Conservation (phyloP, 495 filamentous ascomycete genomes). For the Hypoxylon subgilvum region DNA sequence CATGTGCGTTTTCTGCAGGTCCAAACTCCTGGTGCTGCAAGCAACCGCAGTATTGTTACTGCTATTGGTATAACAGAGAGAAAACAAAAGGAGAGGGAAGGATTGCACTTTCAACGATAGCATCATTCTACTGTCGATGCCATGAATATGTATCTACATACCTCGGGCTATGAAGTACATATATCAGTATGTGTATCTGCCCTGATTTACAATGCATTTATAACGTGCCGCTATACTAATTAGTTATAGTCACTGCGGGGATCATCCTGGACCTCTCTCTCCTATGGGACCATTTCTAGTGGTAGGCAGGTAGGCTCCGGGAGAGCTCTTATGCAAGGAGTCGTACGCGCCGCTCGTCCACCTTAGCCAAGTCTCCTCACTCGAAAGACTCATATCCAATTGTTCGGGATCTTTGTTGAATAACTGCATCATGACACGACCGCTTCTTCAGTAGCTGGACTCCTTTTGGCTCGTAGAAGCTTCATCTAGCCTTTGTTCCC, state of each 20-base stretch:
- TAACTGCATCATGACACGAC: conserved; percentile 17
- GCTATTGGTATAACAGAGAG: conserved; percentile 5
- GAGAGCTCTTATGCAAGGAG: conserved; percentile 22
- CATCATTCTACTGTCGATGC: conserved; percentile 14
- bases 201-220: too few species aligned
- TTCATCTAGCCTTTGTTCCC: not conserved
- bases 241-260: conserved; percentile 20
- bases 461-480: not conserved
- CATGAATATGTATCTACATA: too few species aligned
- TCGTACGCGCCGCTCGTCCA: conserved; percentile 28
- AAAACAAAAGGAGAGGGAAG: not conserved
- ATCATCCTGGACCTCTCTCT: conserved; percentile 8
- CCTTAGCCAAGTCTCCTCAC: conserved; percentile 22
- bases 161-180: too few species aligned
- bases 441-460: not conserved
- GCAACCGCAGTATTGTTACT: conserved; percentile 19
- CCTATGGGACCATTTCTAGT: conserved; percentile 3
- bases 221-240: too few species aligned
- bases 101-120: conserved; percentile 8
- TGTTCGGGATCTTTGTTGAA: conserved; percentile 4
- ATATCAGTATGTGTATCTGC: too few species aligned
- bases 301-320: not conserved
- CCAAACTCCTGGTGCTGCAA: conserved; percentile 21
- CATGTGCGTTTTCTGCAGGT: conserved; percentile 29
- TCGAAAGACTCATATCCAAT: conserved; percentile 23